A percentile compares a stretch with the other conserved stretches of the same genome.
Conservation (phyloP, 1,284 basidiomycete species). For the Neonothopanus nambi region DNA sequence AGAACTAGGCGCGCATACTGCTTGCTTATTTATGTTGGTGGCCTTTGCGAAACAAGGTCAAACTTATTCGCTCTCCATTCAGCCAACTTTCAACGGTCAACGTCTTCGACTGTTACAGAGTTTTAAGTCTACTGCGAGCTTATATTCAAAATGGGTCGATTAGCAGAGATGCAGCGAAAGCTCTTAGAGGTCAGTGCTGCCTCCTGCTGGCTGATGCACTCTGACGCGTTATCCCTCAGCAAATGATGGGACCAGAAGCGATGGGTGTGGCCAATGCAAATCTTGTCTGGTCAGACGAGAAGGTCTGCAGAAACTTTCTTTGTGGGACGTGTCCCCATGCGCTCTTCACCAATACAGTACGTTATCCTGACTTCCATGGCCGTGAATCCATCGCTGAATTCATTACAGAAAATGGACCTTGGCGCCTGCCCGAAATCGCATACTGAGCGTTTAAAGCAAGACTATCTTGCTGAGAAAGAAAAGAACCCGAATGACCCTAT, state of each 20-base stretch:
- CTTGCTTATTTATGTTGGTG: too few species aligned
- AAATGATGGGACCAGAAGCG: conserved; percentile 99
- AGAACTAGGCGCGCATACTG: too few species aligned
- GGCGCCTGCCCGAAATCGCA: conserved; percentile 98
- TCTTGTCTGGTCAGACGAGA: conserved; percentile 94
- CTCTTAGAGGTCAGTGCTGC: conserved; percentile 71
- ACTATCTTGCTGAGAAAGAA: conserved; percentile 81
- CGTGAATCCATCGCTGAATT: conserved; percentile 2
- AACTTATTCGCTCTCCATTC: too few species aligned
- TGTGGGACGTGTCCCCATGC: conserved; percentile 98
- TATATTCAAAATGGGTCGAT: conserved; percentile 63
- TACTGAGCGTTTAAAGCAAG: conserved; percentile 91
- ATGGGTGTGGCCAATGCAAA: conserved; percentile 95
- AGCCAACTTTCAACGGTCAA: too few species aligned
- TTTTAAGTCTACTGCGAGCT: too few species aligned
- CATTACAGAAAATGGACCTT: conserved; percentile 94
- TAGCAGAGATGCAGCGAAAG: conserved; percentile 92
- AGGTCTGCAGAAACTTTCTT: conserved; percentile 98
- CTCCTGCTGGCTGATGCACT: conserved; percentile 6
- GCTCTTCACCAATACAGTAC: conserved; percentile 96
- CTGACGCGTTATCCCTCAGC: conserved; percentile 46
- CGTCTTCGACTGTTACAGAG: too few species aligned
- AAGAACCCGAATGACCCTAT: conserved; percentile 76
- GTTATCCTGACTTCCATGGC: conserved; percentile 32
- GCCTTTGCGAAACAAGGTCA: too few species aligned